A percentile compares a stretch with the other conserved stretches of the same genome.
Conservation (phyloP, 805 yeast species). For the Cyberlindnera maritima region DNA sequence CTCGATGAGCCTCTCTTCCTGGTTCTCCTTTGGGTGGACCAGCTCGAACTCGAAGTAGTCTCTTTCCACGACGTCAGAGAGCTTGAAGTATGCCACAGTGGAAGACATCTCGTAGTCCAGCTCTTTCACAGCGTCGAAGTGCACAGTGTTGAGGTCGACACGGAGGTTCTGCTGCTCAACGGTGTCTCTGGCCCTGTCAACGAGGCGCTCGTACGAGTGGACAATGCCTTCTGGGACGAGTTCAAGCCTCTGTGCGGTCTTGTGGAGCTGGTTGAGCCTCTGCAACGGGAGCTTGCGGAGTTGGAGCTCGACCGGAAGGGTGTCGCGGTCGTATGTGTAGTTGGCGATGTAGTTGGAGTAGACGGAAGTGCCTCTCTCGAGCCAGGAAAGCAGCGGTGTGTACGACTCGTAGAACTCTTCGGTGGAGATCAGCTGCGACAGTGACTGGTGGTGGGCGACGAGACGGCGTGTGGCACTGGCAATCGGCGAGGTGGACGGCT, state of each 20-base stretch:
- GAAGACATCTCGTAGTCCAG: conserved; percentile 5
- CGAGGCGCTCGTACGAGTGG: conserved; percentile 7
- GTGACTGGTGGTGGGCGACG: conserved; percentile 18
- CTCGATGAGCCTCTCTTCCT: conserved; percentile 17
- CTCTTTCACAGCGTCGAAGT: conserved; percentile 19
- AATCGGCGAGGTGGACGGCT: not conserved
- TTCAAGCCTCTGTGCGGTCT: conserved; percentile 9
- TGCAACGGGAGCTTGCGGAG: conserved; percentile 18
- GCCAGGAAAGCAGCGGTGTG: conserved; percentile 10
- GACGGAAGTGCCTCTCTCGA: conserved; percentile 10
- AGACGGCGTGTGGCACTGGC: conserved; percentile 13
- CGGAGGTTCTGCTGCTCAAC: conserved; percentile 21
- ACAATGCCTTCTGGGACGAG: conserved; percentile 4
- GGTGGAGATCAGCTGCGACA: conserved; percentile 2
- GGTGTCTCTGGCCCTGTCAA: conserved; percentile 19
- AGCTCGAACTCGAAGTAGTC: conserved; percentile 26
- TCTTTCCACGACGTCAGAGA: conserved; percentile 20
- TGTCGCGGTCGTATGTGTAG: conserved; percentile 10
- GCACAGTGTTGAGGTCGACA: conserved; percentile 20
- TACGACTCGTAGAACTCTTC: conserved; percentile 1
- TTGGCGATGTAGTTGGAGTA: conserved; percentile 13
- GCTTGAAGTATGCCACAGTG: conserved; percentile 21
- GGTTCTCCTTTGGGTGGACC: conserved; percentile 8
- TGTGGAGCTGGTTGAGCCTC: conserved; percentile 14
- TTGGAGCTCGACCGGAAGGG: conserved; percentile 13